phyloP scores from a whole-genome alignment of 805 yeast species.

The Kregervanrija fluxuum region DNA sequence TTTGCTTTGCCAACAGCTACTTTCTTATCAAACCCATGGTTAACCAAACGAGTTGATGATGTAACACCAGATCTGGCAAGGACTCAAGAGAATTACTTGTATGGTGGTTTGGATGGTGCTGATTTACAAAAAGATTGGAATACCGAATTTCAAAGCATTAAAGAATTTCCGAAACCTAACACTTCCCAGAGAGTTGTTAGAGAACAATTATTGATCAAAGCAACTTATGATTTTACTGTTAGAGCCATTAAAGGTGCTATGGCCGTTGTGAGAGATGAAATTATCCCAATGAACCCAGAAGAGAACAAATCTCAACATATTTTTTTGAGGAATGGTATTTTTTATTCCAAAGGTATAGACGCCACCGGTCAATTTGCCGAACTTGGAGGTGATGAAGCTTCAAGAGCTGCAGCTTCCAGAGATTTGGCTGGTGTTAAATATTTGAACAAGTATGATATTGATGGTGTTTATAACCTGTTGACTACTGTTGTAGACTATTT shows the following conservation, averaged over 20 bases:
- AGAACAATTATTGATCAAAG: constrained; percentile 67
- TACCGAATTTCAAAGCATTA: constrained; percentile 79
- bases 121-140: constrained; percentile 73
- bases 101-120: constrained; percentile 54
- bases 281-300: constrained; percentile 73
- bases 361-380: constrained; percentile 55
- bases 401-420: constrained; percentile 69
- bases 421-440: constrained; percentile 69
- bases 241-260: constrained; percentile 77
- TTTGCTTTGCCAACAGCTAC: constrained; percentile 56
- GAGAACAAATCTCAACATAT: constrained; percentile 58
- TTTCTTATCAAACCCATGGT: constrained; percentile 71
- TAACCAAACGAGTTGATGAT: constrained; percentile 30
- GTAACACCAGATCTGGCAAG: constrained; percentile 49
- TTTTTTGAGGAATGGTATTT: constrained; percentile 74
- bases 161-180: constrained; percentile 55
- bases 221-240: constrained; percentile 67
- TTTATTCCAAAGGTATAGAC: constrained; percentile 74
- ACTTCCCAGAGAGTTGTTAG: constrained; percentile 59
- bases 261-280: constrained; percentile 64
- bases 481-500: constrained; percentile 86
- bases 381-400: constrained; percentile 80
- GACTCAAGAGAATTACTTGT: constrained; percentile 46
- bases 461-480: constrained; percentile 61
- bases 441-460: constrained; percentile 57